A percentile compares a stretch with the other conserved stretches of the same genome.
These are phyloP conservation scores for Penicillium diatomitis DNA, from an alignment of 495 filamentous ascomycete genomes.

Conservation along the genomic window DNA sequence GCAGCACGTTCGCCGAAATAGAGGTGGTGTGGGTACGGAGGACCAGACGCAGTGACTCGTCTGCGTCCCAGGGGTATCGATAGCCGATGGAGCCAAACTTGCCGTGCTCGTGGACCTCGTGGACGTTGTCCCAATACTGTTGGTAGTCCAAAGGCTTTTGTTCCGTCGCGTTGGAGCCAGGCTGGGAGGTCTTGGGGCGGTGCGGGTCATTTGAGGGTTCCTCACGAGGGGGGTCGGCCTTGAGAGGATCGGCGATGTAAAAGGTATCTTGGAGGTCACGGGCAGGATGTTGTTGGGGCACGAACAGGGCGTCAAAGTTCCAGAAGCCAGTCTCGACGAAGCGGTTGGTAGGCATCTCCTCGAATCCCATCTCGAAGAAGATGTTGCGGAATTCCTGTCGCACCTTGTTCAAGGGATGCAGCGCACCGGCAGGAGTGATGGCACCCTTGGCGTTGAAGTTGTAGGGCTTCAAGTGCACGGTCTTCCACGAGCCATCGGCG, in stretches of 20 bases:
- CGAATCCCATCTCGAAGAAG: constrained; percentile 75
- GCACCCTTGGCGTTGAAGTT: constrained; percentile 92
- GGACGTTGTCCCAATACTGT: constrained; percentile 77
- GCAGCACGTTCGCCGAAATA: constrained; percentile 75
- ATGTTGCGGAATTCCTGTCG: constrained; percentile 89
- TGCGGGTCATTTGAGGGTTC: constrained; percentile 46
- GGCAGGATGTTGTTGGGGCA: constrained; percentile 94
- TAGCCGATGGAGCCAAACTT: constrained; percentile 93
- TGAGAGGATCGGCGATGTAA: constrained; percentile 83
- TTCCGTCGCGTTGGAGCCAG: constrained; percentile 19
- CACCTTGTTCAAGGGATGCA: constrained; percentile 94
- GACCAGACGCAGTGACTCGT: constrained; percentile 83
- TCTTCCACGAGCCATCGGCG: constrained; percentile 56
- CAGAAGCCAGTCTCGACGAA: constrained; percentile 97
- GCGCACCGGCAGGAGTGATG: constrained; percentile 65
- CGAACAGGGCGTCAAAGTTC: constrained; percentile 96
- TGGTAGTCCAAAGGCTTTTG: constrained; percentile 60
- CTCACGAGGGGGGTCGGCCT: constrained; percentile 65
- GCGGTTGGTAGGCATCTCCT: constrained; percentile 44
- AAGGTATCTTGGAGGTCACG: constrained; percentile 96
- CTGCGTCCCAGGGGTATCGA: constrained; percentile 81
- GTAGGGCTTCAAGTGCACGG: constrained; percentile 85
- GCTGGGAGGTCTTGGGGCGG: constrained; percentile 23
- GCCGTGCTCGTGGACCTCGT: constrained; percentile 71
- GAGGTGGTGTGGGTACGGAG: constrained; percentile 95